A percentile compares a stretch with the other conserved stretches of the same genome.
Evolutionary conservation across 2,329 filamentous ascomycete species (phyloP).

Genomic region (Akanthomyces muscarius): DNA sequence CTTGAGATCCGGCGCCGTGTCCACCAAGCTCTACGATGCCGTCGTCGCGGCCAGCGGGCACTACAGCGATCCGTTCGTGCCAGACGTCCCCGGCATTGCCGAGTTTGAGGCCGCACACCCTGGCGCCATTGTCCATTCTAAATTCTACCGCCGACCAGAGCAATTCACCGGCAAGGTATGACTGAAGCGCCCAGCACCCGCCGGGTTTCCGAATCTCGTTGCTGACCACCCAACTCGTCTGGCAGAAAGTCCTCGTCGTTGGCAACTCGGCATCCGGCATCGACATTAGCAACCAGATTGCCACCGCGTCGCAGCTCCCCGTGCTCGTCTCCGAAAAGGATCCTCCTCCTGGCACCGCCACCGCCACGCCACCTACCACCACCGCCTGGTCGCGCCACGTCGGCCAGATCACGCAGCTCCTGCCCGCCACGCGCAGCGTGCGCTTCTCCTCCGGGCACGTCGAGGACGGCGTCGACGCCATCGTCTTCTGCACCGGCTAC

Average conservation of each 20-base stretch:
- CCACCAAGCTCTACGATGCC: conserved; percentile 50
- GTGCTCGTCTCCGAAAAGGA: conserved; percentile 53
- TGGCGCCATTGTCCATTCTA: conserved; percentile 57
- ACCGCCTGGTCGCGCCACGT: conserved; percentile 31
- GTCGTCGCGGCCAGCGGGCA: conserved; percentile 61
- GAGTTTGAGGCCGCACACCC: conserved; percentile 49
- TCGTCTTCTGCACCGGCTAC: conserved; percentile 85
- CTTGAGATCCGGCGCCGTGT: conserved; percentile 25
- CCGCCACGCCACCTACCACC: conserved; percentile 21
- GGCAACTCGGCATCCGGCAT: conserved; percentile 69
- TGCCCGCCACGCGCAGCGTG: conserved; percentile 44
- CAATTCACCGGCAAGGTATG: conserved; percentile 31
- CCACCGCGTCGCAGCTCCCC: conserved; percentile 46
- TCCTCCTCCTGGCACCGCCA: conserved; percentile 22
- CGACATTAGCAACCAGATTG: conserved; percentile 65
- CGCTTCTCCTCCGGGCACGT: conserved; percentile 59
- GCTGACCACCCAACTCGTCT: not conserved
- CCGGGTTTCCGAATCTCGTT: not conserved
- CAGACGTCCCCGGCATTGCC: conserved; percentile 51
- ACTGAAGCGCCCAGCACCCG: not conserved
- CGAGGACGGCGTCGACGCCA: conserved; percentile 62
- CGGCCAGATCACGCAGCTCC: conserved; percentile 45
- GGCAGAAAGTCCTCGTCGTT: conserved; percentile 59
- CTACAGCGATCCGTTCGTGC: conserved; percentile 57
- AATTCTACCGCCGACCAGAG: conserved; percentile 55